phyloP scores from a whole-genome alignment of 2,329 filamentous ascomycete species.

The Monilinia polystroma region DNA sequence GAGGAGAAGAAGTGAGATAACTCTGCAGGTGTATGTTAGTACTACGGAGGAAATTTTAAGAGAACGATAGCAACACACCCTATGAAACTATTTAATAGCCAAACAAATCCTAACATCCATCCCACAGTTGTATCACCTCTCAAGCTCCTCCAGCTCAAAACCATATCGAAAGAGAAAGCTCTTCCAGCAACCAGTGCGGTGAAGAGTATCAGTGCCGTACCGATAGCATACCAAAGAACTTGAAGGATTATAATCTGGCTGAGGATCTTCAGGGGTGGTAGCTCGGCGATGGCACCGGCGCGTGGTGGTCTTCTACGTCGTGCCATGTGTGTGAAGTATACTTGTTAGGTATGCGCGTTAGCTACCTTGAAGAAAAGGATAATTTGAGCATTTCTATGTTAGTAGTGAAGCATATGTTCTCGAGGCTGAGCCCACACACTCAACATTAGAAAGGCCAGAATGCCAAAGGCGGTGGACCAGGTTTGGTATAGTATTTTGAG shows the following conservation, averaged over 20 bases:
- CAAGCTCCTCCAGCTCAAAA: conserved; percentile 63
- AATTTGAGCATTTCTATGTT: conserved; percentile 15
- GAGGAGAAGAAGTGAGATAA: conserved; percentile 78
- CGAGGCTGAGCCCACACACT: background rate
- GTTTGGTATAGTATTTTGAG: background rate
- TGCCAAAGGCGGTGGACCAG: background rate
- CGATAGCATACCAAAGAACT: conserved; percentile 61
- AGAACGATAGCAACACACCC: conserved; percentile 50
- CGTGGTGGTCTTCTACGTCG: conserved; percentile 60
- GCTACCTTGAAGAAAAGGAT: conserved; percentile 10
- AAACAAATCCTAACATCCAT: conserved; percentile 67
- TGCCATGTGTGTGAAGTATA: conserved; percentile 31
- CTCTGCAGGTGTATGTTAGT: conserved; percentile 50
- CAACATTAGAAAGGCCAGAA: conserved; percentile 12
- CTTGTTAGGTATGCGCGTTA: conserved; percentile 14
- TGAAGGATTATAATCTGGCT: conserved; percentile 66
- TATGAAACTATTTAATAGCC: conserved; percentile 64
- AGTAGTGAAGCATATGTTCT: background rate
- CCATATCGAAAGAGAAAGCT: conserved; percentile 55
- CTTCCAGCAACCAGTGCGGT: conserved; percentile 65
- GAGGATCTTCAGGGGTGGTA: conserved; percentile 65
- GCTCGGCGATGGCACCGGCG: conserved; percentile 64
- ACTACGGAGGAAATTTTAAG: conserved; percentile 11
- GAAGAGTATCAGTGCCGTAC: conserved; percentile 63
- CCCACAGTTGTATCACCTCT: conserved; percentile 67